Percentiles rank a stretch among this genome's conserved stretches.
phyloP scores from a whole-genome alignment of 169 alveolate species.

The Plasmodium billcollinsi region DNA sequence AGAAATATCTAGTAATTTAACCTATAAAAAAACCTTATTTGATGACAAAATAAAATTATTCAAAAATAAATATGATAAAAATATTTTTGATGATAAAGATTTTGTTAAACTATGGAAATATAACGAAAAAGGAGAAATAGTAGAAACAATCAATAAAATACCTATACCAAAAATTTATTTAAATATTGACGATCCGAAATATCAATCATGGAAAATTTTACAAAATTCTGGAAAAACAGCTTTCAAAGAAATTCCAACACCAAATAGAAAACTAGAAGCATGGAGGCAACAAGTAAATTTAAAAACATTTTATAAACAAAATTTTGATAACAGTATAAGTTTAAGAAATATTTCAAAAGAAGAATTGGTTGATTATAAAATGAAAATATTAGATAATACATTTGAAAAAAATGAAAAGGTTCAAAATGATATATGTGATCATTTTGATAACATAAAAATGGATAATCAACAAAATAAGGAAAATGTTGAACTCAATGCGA shows the following conservation, averaged over 20 bases:
- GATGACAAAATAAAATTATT: conserved; percentile 51
- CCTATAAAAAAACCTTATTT: conserved; percentile 48
- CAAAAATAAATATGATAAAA: conserved; percentile 56
- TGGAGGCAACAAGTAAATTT: conserved; percentile 77
- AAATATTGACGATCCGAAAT: conserved; percentile 75
- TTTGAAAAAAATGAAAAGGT: conserved; percentile 4
- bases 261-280: conserved; percentile 77
- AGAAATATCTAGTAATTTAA: conserved; percentile 48
- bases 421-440: neutral
- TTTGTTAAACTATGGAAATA: conserved; percentile 71
- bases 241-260: conserved; percentile 68
- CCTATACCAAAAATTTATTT: conserved; percentile 71
- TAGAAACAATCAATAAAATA: conserved; percentile 32
- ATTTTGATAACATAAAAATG: too few relatives aligned
- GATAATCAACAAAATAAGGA: too few relatives aligned
- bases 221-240: conserved; percentile 75
- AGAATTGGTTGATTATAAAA: conserved; percentile 47
- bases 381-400: conserved; percentile 30
- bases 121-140: conserved; percentile 52
- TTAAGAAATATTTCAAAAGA: conserved; percentile 62
- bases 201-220: conserved; percentile 71
- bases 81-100: conserved; percentile 58
- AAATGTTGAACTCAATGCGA: too few relatives aligned
- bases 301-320: conserved; percentile 67
- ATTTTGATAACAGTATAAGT: conserved; percentile 68